Base-by-base conservation (phyloP, 352 stramenopile species). In the Phytophthora ramorum region DNA sequence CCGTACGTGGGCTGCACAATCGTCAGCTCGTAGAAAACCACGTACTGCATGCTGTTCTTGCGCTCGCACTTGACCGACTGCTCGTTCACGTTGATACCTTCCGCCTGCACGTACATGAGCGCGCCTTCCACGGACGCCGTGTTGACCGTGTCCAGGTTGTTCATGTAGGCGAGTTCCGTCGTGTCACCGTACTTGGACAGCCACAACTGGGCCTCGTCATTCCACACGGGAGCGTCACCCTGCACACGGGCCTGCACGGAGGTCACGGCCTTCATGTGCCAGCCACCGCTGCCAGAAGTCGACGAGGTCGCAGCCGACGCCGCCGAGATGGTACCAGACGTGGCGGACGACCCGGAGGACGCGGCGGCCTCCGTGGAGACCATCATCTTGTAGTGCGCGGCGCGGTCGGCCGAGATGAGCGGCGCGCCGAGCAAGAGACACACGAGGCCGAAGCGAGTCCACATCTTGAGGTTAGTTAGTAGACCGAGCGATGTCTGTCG, bases 71-170 rank as follows among this genome's bases (percentile, higher is more conserved):
- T 64, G 40, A 73, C 71, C 52, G 63, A 69, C 45, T 76, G 44
- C 37, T 77, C 77, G 17, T 69, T 68, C 6, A 69, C 56, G 58
- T 87, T 89, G 55, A 92, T 89, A 34, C 76, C 73, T 56, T 92
- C 83, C 5, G 83, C 79, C 58, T 85, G 75, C n/a, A 90, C 75
- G 56, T 79, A 89, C 73, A 80, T 89, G 37, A 90, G 74, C n/a
- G 76, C 80, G 7, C 79, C 75, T 60, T 91, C 83, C 6, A 91
- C 76, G 0, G 76, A 73, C 10, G 78, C 78, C 14, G 64, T 85
- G 68, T 87, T 87, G 34, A 87, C 79, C 17, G 79, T 84, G 76
- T 87, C 79, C 17, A 81, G 57, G 20, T 85, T 75, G 49, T 66
- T 78, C 48, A 62, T 64, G 61, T 85, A 84, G 24, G 77, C 66